Conservation (phyloP, 1,284 basidiomycete genomes). For the Malassezia arunalokei region DNA sequence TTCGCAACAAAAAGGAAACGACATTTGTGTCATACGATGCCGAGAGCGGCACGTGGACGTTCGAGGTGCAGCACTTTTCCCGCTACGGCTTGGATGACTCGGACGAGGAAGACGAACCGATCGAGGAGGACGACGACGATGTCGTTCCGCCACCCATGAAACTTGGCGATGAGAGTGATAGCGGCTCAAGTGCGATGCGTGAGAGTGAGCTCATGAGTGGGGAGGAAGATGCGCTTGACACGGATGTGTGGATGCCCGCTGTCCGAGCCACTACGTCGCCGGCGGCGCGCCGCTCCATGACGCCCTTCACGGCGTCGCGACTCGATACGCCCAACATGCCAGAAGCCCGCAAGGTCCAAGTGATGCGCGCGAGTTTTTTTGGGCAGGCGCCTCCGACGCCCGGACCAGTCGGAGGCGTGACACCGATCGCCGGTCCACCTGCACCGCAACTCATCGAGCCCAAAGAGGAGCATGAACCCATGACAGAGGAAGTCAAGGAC, state of each 20-base stretch:
- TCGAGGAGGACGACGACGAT: constrained; percentile 14
- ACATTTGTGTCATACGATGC: constrained; percentile 71
- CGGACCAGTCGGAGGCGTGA: constrained; percentile 12
- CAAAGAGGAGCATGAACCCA: background rate
- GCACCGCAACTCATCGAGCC: background rate
- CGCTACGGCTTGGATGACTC: constrained; percentile 45
- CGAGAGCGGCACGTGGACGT: constrained; percentile 76
- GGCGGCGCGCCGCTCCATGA: constrained; percentile 2
- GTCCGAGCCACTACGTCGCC: background rate
- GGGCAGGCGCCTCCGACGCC: constrained; percentile 24
- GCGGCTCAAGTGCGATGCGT: constrained; percentile 12
- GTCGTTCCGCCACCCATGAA: constrained; percentile 24
- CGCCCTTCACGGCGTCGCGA: constrained; percentile 1
- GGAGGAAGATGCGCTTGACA: background rate
- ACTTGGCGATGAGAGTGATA: constrained; percentile 17
- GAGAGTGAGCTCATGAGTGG: constrained; percentile 9
- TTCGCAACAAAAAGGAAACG: constrained; percentile 74
- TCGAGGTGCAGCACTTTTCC: constrained; percentile 77
- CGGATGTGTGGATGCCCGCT: constrained; percentile 6
- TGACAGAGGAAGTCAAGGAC: background rate
- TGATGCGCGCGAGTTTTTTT: constrained; percentile 47
- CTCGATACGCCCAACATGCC: constrained; percentile 15
- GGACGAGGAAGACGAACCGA: constrained; percentile 28
- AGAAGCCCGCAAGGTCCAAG: constrained; percentile 34
- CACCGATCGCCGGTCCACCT: background rate